phyloP scores from a whole-genome alignment of 306 rosid species.

The barrel medic (Medicago truncatula) region DNA sequence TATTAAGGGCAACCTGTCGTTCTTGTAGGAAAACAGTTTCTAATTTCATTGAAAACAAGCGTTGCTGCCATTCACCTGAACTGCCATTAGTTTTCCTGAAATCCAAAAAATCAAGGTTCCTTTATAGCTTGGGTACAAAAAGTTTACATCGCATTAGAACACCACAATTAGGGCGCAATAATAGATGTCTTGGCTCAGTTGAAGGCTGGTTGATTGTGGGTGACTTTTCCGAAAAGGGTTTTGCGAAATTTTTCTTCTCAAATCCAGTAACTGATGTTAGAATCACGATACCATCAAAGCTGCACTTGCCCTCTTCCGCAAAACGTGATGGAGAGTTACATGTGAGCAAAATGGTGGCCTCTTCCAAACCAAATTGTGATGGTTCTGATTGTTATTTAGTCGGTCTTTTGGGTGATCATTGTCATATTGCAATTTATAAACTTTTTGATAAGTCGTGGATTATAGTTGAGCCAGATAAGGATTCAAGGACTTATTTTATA shows the following conservation, averaged over 20 bases:
- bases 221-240: neutral
- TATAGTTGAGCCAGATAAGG: neutral
- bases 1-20: no score
- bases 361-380: neutral
- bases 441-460: neutral
- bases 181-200: neutral
- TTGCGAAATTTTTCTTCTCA: neutral
- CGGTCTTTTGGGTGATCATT: neutral
- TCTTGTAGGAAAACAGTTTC: no score
- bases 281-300: constrained; percentile 1
- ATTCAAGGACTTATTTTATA: neutral
- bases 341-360: neutral
- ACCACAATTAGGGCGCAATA: no score
- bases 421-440: constrained; percentile 1
- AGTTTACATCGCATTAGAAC: neutral
- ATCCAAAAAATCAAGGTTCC: neutral
- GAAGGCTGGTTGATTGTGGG: neutral
- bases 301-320: neutral
- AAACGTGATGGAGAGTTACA: no score
- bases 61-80: no score
- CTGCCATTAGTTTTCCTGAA: neutral
- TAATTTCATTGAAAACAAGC: no score
- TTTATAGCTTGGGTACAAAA: neutral
- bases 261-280: neutral
- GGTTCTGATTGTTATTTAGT: neutral